Percentiles rank a stretch among this genome's conserved stretches.
phyloP scores from a whole-genome alignment of 2,329 filamentous ascomycete genomes.

The Penicillium crustosum region DNA sequence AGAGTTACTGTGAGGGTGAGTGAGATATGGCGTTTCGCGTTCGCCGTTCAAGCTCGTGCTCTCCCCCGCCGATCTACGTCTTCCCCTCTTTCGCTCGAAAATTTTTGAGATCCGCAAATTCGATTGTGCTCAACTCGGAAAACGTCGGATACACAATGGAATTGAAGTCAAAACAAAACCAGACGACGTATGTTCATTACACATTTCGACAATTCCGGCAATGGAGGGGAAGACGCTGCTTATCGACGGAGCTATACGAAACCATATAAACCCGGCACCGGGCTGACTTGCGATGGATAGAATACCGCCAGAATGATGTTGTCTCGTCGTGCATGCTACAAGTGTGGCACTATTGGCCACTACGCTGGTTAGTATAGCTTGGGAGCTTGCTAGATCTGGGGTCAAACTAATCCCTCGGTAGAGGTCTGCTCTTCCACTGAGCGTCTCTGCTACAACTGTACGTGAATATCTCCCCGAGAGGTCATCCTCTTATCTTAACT shows the following conservation, averaged over 20 bases:
- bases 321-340: slow-evolving; percentile 80
- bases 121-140: neutral
- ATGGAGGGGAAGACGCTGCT: slow-evolving; percentile 13
- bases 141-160: neutral
- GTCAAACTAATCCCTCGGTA: slow-evolving; percentile 39
- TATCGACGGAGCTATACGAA: slow-evolving; percentile 7
- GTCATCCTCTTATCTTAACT: slow-evolving; percentile 12
- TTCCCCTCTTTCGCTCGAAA: slow-evolving; percentile 10
- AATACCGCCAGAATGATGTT: slow-evolving; percentile 65
- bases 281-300: slow-evolving; percentile 22
- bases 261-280: neutral
- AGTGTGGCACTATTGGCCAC: slow-evolving; percentile 75
- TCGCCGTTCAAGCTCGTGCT: slow-evolving; percentile 6
- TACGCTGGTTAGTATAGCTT: slow-evolving; percentile 48
- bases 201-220: neutral
- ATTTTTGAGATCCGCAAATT: slow-evolving; percentile 7
- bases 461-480: slow-evolving; percentile 37
- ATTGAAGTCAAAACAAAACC: neutral
- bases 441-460: slow-evolving; percentile 99
- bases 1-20: slow-evolving; percentile 32
- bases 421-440: slow-evolving; percentile 98
- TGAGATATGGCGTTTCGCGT: slow-evolving; percentile 9
- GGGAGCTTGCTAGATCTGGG: neutral
- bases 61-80: slow-evolving; percentile 12
- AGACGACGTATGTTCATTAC: neutral